phyloP scores from a whole-genome alignment of 1,139 yeast genomes.

The Protomyces lactucae-debilis region DNA sequence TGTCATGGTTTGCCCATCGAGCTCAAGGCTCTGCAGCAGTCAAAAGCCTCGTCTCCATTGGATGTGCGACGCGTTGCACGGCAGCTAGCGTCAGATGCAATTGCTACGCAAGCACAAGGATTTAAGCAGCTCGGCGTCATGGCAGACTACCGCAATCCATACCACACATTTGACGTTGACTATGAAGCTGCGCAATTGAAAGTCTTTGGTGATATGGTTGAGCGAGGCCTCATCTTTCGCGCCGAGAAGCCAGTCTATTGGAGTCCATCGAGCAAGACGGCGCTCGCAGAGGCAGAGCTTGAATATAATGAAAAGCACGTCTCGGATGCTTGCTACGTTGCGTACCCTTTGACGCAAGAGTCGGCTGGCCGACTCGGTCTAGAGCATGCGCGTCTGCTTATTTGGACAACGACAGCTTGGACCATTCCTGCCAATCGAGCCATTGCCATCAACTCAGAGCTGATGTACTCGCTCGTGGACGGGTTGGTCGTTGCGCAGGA shows the following conservation, averaged over 20 bases:
- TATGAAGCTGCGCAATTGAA: slow-evolving; percentile 72
- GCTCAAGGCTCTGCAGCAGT: slow-evolving; percentile 60
- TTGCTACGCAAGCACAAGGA: slow-evolving; percentile 56
- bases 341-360: slow-evolving; percentile 51
- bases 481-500: slow-evolving; percentile 45
- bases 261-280: slow-evolving; percentile 93
- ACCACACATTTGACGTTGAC: slow-evolving; percentile 55
- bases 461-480: slow-evolving; percentile 46
- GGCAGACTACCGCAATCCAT: slow-evolving; percentile 73
- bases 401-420: slow-evolving; percentile 99
- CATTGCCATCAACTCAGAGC: slow-evolving; percentile 59
- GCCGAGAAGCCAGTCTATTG: slow-evolving; percentile 94
- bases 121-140: slow-evolving; percentile 70
- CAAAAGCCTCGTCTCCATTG: slow-evolving; percentile 41
- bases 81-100: slow-evolving; percentile 61
- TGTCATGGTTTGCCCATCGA: slow-evolving; percentile 98
- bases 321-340: slow-evolving; percentile 67
- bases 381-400: slow-evolving; percentile 38
- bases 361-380: slow-evolving; percentile 25
- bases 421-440: slow-evolving; percentile 86
- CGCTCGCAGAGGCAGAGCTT: slow-evolving; percentile 92
- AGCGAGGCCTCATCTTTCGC: slow-evolving; percentile 65
- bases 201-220: slow-evolving; percentile 62
- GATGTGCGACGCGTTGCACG: slow-evolving; percentile 63
- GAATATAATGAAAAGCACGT: slow-evolving; percentile 72